Evolutionary conservation across 768 basidiomycete species (phyloP).

Genomic region (Amylocystis lapponica): DNA sequence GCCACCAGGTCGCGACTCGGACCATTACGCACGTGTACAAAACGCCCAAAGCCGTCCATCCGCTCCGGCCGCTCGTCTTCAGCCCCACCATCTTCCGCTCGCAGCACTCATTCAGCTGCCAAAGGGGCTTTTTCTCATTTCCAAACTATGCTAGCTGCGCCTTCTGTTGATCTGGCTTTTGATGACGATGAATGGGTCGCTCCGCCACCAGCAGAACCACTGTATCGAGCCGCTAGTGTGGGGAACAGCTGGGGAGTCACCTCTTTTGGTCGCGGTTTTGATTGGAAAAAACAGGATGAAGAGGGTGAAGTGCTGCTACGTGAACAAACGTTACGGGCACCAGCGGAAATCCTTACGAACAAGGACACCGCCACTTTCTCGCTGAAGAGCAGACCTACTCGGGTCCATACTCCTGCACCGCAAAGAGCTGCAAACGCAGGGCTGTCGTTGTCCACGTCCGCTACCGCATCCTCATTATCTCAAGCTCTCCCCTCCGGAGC

Average conservation of each 20-base stretch:
- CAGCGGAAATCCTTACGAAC: neutral
- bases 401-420: neutral
- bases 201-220: constrained; percentile 35
- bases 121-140: constrained; percentile 11
- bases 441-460: neutral
- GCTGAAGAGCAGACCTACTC: neutral
- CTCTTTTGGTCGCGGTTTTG: constrained; percentile 75
- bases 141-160: constrained; percentile 24
- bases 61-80: constrained; percentile 21
- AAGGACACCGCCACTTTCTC: neutral
- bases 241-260: constrained; percentile 83
- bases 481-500: constrained; percentile 9
- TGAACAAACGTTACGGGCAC: constrained; percentile 3
- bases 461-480: constrained; percentile 5
- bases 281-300: constrained; percentile 51
- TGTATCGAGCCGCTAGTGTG: constrained; percentile 61
- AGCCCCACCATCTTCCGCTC: constrained; percentile 23
- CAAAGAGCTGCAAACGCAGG: neutral
- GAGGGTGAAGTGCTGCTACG: constrained; percentile 10
- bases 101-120: constrained; percentile 1
- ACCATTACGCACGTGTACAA: constrained; percentile 13
- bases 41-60: constrained; percentile 13
- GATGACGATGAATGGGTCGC: constrained; percentile 65
- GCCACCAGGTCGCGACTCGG: constrained; percentile 14
- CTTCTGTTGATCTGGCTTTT: constrained; percentile 54